phyloP scores from a whole-genome alignment of 495 filamentous ascomycete species.

The Hypoxylon intermedium region DNA sequence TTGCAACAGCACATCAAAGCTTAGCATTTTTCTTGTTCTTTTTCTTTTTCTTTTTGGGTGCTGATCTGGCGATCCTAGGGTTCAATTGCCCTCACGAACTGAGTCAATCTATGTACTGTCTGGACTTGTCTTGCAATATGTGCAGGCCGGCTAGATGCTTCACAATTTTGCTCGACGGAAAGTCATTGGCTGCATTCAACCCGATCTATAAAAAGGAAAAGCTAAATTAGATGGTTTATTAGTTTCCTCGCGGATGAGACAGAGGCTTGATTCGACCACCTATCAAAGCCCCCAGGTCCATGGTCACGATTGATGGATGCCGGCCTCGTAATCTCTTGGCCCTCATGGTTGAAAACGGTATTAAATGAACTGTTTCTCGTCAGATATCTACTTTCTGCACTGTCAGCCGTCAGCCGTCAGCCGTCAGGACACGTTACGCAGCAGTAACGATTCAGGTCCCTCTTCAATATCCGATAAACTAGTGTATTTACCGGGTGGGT shows the following conservation, averaged over 20 bases:
- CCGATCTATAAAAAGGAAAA: not conserved
- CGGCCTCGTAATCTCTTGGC: conserved; percentile 12
- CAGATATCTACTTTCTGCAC: not conserved
- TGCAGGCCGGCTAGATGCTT: no score
- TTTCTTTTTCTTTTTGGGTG: conserved; percentile 11
- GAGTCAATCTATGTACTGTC: not conserved
- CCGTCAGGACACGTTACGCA: conserved; percentile 4
- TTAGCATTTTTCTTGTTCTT: no score
- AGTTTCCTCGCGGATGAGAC: conserved; percentile 7
- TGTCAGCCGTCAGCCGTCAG: not conserved
- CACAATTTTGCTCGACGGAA: not conserved
- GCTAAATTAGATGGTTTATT: not conserved
- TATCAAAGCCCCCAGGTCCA: no score
- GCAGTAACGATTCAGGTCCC: conserved; percentile 1
- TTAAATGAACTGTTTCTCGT: conserved; percentile 14
- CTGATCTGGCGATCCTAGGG: conserved; percentile 23
- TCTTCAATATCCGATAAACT: conserved; percentile 8
- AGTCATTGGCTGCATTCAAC: not conserved
- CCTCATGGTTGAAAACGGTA: not conserved
- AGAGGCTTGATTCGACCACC: conserved; percentile 12
- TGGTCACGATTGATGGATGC: not conserved
- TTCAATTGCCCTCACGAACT: conserved; percentile 8
- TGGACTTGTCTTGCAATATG: not conserved
- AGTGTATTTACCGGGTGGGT: no score
- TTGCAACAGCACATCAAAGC: conserved; percentile 34